Evolutionary conservation across 148 eudicot species (phyloP).

Genomic region (Chenopodium suecicum): DNA sequence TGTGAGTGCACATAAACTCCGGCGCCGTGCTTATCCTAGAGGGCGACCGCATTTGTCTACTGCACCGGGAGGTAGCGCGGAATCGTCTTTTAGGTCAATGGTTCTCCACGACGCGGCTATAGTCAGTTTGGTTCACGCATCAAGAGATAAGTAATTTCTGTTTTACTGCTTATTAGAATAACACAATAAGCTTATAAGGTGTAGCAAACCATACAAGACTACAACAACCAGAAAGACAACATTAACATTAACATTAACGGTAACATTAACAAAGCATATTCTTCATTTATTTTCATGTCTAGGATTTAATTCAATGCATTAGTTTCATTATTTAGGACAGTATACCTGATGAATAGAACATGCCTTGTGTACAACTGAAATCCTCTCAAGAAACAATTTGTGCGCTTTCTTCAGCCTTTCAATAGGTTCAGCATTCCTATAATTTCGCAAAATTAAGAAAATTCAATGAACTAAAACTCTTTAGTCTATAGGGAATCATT

Average conservation of each 20-base stretch:
- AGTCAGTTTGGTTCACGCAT: too few species aligned
- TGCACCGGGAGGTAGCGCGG: too few species aligned
- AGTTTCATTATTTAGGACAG: not conserved
- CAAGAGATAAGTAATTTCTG: too few species aligned
- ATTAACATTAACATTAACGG: not conserved
- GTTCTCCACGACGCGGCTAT: too few species aligned
- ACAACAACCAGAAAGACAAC: not conserved
- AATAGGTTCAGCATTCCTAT: constrained; percentile 88
- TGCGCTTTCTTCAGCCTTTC: constrained; percentile 75
- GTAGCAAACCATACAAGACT: not conserved
- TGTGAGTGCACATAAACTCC: too few species aligned
- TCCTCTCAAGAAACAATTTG: constrained; percentile 56
- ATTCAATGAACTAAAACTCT: not conserved
- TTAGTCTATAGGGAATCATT: too few species aligned
- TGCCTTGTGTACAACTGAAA: constrained; percentile 38
- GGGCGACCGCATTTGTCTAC: too few species aligned
- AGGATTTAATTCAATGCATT: not conserved
- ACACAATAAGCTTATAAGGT: not conserved
- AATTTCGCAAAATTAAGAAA: not conserved
- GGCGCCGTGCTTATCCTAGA: too few species aligned
- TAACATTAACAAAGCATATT: not conserved
- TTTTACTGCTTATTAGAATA: too few species aligned
- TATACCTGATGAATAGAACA: constrained; percentile 60
- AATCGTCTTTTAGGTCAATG: too few species aligned
- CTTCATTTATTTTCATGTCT: not conserved